A percentile compares a stretch with the other conserved stretches of the same genome.
Conservation (phyloP, 2,329 filamentous ascomycete genomes). For the Ascochyta rabiei region DNA sequence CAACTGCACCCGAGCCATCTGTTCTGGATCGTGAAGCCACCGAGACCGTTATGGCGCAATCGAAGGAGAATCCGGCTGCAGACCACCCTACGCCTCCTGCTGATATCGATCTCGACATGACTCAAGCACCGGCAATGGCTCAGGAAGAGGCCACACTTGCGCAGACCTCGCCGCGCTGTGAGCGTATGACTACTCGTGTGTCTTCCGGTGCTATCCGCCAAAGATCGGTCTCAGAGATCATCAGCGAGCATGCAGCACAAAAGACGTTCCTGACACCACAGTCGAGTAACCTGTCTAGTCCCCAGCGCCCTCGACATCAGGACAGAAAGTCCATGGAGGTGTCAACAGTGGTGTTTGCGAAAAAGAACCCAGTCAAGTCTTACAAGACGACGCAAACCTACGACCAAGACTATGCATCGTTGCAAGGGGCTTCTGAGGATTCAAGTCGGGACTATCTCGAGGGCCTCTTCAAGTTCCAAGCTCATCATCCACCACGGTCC, state of each 20-base stretch:
- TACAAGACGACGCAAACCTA: constrained; percentile 41
- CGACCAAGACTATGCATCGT: constrained; percentile 49
- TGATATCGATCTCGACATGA: constrained; percentile 45
- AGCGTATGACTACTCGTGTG: constrained; percentile 71
- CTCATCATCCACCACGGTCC: constrained; percentile 62
- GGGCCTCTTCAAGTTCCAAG: constrained; percentile 63
- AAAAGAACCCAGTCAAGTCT: constrained; percentile 53
- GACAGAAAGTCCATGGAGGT: constrained; percentile 63
- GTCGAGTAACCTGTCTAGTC: constrained; percentile 39
- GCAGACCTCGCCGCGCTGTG: constrained; percentile 39
- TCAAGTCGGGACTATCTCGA: constrained; percentile 64
- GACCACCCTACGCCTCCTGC: constrained; percentile 47
- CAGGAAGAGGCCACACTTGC: constrained; percentile 22
- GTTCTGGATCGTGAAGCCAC: constrained; percentile 29
- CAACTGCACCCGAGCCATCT: constrained; percentile 41
- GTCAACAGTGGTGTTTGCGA: constrained; percentile 80
- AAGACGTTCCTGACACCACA: constrained; percentile 52
- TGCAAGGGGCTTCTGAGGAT: constrained; percentile 56
- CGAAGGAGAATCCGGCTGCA: constrained; percentile 18
- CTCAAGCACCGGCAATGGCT: constrained; percentile 28
- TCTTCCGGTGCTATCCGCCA: constrained; percentile 73
- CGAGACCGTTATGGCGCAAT: constrained; percentile 20
- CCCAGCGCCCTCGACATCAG: constrained; percentile 28
- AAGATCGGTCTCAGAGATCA: constrained; percentile 75
- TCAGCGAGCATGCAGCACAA: constrained; percentile 62